Evolutionary conservation across 2,329 filamentous ascomycete species (phyloP), one percentile per base, ranked within the genome.

Genomic region (Phoma sp.): DNA sequence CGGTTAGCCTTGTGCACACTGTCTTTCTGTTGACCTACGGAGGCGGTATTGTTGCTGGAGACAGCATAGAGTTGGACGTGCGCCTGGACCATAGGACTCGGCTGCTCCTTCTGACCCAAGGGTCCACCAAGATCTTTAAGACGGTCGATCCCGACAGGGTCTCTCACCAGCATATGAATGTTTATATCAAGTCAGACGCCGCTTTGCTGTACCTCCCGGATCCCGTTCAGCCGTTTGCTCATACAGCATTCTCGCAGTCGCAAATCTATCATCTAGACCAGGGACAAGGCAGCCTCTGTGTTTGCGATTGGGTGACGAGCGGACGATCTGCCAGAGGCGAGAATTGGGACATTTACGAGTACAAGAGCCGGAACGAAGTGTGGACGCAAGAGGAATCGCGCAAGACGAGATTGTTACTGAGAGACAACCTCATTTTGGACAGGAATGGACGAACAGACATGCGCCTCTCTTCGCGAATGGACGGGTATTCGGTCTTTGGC

Each of bases 121-220:
- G 94, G 47, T 92, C 92, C 76, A 98, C 95, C 57, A 99, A 98
- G 78, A 87, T 99, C 66, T 98, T 96, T 84, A 96, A 95, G 72
- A 90, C 92, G 0, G 75, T 84, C 43, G 78, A 80, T 50, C 77
- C 78, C 44, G 73, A 69, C 1, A 51, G 77, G 6, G 52, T 80
- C 56, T 83, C 80, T 29, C 69, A 75, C 31, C 83, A 85, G 67
- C 71, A 71, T 9, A 78, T 84, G 67, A 76, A 77, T 32, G 81
- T 85, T 7, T 69, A 72, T 39, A 70, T 87, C 15, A 76, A 74
- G 33, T 65, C 76, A 15, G 76, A 78, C 55, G 78, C 84, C 19
- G 83, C 82, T 22, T 72, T 88, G 39, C 82, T 83, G 63, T 87
- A 87, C 57, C 83, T 98, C 10, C 95, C 95, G 0, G 95, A 99